Evolutionary conservation across 345 rosid species (phyloP).

Genomic region (Ailanthus altissimus): DNA sequence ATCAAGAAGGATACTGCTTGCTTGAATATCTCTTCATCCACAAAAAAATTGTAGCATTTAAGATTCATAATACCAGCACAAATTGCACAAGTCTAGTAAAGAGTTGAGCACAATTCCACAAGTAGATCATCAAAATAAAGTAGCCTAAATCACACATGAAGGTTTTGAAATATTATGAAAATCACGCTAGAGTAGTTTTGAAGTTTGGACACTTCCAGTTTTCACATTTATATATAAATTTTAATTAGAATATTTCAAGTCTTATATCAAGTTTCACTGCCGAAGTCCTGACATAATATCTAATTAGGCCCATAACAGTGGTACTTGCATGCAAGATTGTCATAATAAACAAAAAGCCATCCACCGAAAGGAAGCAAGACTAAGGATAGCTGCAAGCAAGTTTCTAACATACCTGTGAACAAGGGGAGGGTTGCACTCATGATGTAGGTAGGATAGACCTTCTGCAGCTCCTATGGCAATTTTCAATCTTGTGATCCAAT

Average conservation of each 20-base stretch:
- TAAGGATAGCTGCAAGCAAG: slow-evolving; percentile 9
- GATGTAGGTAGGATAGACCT: slow-evolving; percentile 80
- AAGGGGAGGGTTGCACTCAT: slow-evolving; percentile 83
- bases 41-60: slow-evolving; percentile 18
- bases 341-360: background rate
- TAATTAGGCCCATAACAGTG: background rate
- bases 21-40: slow-evolving; percentile 81
- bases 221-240: background rate
- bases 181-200: background rate
- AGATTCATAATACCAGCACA: slow-evolving; percentile 4
- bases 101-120: background rate
- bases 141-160: background rate
- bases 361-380: slow-evolving; percentile 15
- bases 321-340: background rate
- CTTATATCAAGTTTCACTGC: background rate
- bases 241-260: background rate
- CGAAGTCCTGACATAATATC: background rate
- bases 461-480: slow-evolving; percentile 90
- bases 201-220: background rate
- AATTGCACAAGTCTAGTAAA: slow-evolving; percentile 1
- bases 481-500: slow-evolving; percentile 94
- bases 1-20: slow-evolving; percentile 91
- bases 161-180: background rate
- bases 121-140: background rate
- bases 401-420: slow-evolving; percentile 73